A percentile compares a stretch with the other conserved stretches of the same genome.
These are phyloP conservation scores for Thuja plicata DNA, from an alignment of 83 land plant genomes.

Conservation along the genomic window DNA sequence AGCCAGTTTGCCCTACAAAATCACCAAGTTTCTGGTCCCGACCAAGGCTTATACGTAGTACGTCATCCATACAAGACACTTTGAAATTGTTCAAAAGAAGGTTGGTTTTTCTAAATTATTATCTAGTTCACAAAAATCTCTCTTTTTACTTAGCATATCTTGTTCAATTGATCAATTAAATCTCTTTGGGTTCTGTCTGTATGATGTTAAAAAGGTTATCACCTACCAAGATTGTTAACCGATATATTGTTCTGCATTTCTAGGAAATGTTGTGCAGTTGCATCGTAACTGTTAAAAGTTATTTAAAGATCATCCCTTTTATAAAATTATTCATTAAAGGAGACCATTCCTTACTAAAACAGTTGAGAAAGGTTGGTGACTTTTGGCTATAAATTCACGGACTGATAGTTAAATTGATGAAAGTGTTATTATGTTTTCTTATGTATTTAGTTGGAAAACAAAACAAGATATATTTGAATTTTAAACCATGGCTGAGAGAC, in stretches of 20 bases:
- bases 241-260: background rate
- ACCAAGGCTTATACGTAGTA: conserved; percentile 22
- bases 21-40: conserved; percentile 1
- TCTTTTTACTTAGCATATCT: background rate
- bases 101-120: background rate
- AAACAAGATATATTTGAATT: background rate
- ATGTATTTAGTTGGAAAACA: background rate
- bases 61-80: conserved; percentile 21
- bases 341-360: background rate
- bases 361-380: background rate
- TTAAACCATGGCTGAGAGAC: background rate
- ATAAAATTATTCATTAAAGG: background rate
- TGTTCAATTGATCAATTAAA: background rate
- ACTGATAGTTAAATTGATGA: background rate
- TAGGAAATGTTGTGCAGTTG: background rate
- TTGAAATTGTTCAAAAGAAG: conserved; percentile 9
- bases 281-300: background rate
- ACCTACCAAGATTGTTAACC: background rate
- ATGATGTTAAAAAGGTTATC: background rate
- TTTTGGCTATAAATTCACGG: background rate
- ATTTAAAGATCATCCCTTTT: background rate
- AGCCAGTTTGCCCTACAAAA: conserved; percentile 7
- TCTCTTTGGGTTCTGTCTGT: background rate
- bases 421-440: background rate
- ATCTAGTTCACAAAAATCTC: background rate